These are phyloP conservation scores for Arabis alpina DNA, from an alignment of 345 rosid species.

Conservation along the genomic window DNA sequence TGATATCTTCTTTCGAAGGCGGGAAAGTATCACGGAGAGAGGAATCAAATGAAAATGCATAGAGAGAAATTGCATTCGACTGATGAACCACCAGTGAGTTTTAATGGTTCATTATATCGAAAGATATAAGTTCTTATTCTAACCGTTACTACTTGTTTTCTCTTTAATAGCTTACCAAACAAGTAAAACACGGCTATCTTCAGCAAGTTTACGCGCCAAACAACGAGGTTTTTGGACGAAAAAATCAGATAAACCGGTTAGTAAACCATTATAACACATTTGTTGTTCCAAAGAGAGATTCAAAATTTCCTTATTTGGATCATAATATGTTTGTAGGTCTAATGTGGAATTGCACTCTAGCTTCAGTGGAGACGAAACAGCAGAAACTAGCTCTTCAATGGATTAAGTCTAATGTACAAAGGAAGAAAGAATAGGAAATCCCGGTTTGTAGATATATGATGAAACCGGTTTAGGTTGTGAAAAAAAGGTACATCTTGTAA, in stretches of 20 bases:
- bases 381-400: conserved; percentile 61
- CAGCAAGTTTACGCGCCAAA: conserved; percentile 47
- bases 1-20: conserved; percentile 46
- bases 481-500: conserved; percentile 6
- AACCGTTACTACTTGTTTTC: neutral
- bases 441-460: conserved; percentile 36
- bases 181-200: conserved; percentile 45
- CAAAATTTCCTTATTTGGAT: conserved; percentile 4
- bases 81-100: conserved; percentile 57
- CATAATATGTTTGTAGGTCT: conserved; percentile 46
- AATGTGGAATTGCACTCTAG: conserved; percentile 55
- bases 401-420: conserved; percentile 43
- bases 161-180: conserved; percentile 54
- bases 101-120: conserved; percentile 15
- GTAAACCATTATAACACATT: conserved; percentile 41
- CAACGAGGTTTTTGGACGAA: conserved; percentile 42
- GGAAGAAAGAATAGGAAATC: conserved; percentile 19
- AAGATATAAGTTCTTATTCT: conserved; percentile 25
- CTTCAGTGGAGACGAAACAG: conserved; percentile 76
- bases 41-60: conserved; percentile 42
- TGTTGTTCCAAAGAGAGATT: conserved; percentile 17
- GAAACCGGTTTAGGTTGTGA: conserved; percentile 37
- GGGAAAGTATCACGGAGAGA: conserved; percentile 48
- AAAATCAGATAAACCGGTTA: conserved; percentile 55
- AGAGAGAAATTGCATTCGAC: conserved; percentile 43